Base-by-base conservation (phyloP, 768 basidiomycete species). In the Phylloporus scabripes region DNA sequence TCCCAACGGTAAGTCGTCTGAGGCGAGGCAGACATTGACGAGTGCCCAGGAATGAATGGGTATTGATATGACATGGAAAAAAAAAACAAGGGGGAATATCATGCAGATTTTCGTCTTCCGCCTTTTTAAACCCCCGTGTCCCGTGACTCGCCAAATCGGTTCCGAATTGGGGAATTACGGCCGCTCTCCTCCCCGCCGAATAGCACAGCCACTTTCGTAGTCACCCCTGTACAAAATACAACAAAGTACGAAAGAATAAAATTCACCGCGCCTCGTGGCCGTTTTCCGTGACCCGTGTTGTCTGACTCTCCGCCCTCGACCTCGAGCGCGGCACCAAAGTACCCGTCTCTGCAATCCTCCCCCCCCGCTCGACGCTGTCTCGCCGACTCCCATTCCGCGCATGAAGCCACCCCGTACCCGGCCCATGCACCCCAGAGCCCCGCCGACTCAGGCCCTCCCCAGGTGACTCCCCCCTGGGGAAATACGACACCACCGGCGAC, bases 271-370 rank as follows among this genome's bases (percentile, higher is more conserved):
- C 36, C 45, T 55, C 53, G 23, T 28, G 20, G 0, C 23, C 50
- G 3, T 42, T 50, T 29, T 50, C 50, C 15, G 44, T 61, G 65
- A 40, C 67, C 10, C 68, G 66, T 21, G 65, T 58, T 32, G 63
- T 73, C 55, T 72, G 71, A 54, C 76, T 79, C 20, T 72, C 74
- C 21, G 76, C 72, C 46, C 56, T 38, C 74, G 72, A 59, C 37
- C 55, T 28, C 49, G 75, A 77, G 49, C 79, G 62, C 18, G 74
- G 71, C 39, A 75, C 47, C 46, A 88, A 61, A 44, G 72, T 74
- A 12, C 83, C 83, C 36, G 79, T 83, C 71, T 88, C 86, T 1
- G 84, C 86, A 23, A 87, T 74, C 31, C 86, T 69, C 18, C 74
- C 85, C 6, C 85, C 82, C 4, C 77, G 74, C 52, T 85, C 85